A percentile compares a stretch with the other conserved stretches of the same genome.
phyloP scores from a whole-genome alignment of 495 filamentous ascomycete genomes.

The Talaromyces adpressus region DNA sequence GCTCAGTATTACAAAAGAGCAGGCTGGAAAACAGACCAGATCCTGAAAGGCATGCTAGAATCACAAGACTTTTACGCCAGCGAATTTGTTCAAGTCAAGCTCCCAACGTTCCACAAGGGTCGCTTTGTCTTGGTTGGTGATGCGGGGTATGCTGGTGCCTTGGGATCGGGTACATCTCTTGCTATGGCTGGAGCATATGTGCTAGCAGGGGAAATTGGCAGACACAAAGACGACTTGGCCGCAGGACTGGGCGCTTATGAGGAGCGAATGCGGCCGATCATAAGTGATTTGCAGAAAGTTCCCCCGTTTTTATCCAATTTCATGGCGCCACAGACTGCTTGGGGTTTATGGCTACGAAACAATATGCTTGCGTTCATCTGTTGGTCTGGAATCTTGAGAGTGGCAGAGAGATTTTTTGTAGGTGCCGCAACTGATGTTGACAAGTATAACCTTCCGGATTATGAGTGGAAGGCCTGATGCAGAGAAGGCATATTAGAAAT shows the following conservation, averaged over 20 bases:
- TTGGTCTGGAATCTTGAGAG: background rate
- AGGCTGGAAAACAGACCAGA: conserved; percentile 36
- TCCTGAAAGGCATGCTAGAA: conserved; percentile 29
- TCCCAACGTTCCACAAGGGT: conserved; percentile 24
- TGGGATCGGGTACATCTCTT: conserved; percentile 37
- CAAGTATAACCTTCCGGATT: background rate
- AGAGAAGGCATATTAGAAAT: background rate
- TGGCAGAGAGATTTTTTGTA: background rate
- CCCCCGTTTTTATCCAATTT: conserved; percentile 12
- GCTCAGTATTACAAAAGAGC: conserved; percentile 26
- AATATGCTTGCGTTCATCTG: background rate
- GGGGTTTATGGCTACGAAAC: background rate
- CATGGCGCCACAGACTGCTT: background rate
- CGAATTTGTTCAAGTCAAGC: conserved; percentile 40
- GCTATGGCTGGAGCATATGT: conserved; percentile 41
- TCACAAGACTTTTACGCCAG: conserved; percentile 41
- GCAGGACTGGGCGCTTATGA: conserved; percentile 35
- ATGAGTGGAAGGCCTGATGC: background rate
- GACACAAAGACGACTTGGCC: conserved; percentile 19
- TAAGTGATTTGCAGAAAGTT: conserved; percentile 29
- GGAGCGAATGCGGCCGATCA: conserved; percentile 32
- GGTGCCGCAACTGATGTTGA: background rate
- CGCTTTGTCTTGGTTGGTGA: conserved; percentile 35
- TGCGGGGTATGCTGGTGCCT: conserved; percentile 31
- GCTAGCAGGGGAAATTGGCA: conserved; percentile 39